Evolutionary conservation across 2,329 filamentous ascomycete genomes (phyloP).

Genomic region (Macroventuria anomochaeta): DNA sequence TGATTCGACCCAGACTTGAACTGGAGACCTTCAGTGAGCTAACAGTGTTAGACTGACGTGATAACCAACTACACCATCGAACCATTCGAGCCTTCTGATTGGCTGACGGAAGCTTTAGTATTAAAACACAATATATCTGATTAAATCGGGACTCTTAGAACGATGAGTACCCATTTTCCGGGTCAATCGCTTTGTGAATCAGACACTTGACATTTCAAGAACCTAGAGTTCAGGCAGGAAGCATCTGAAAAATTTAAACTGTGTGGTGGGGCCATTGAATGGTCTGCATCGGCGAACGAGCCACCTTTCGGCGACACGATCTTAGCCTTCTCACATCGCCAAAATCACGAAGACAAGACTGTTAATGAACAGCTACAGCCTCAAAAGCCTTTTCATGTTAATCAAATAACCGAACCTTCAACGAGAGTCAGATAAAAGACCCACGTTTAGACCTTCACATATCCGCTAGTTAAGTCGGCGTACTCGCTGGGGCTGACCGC

Average conservation of each 20-base stretch:
- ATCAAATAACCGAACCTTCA: no score
- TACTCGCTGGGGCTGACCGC: no score
- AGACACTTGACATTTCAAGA: neutral
- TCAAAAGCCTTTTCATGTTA: no score
- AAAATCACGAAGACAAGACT: neutral
- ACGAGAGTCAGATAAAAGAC: no score
- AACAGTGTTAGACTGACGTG: slow-evolving; percentile 54
- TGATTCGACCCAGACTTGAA: slow-evolving; percentile 31
- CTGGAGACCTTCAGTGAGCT: slow-evolving; percentile 23
- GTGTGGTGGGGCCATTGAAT: neutral
- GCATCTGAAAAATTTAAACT: neutral
- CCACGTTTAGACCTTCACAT: no score
- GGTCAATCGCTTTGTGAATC: neutral
- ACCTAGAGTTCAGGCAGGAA: neutral
- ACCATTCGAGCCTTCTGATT: slow-evolving; percentile 4
- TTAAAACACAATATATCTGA: neutral
- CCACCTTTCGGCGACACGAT: neutral
- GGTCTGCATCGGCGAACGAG: neutral
- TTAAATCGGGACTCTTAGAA: no score
- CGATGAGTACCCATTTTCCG: no score
- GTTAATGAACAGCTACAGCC: neutral
- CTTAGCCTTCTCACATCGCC: neutral
- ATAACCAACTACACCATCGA: slow-evolving; percentile 55
- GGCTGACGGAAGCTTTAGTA: neutral
- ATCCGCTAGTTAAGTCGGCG: no score